Percentiles rank a stretch among this genome's conserved stretches.
Evolutionary conservation across 768 basidiomycete species (phyloP).

Genomic region (Termitomyces sp.): DNA sequence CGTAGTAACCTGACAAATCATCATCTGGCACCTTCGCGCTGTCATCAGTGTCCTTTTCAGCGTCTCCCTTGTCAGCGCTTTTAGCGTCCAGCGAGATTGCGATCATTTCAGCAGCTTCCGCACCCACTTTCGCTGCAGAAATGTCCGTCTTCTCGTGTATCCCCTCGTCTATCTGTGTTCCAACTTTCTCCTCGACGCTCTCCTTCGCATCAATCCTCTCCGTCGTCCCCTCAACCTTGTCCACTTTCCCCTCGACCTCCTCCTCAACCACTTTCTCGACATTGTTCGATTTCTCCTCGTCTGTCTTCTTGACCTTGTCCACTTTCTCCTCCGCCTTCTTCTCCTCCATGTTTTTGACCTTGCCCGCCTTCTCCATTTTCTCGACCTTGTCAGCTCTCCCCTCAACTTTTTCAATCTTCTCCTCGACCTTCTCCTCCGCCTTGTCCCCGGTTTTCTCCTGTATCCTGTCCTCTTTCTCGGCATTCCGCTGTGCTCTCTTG

Average conservation of each 20-base stretch:
- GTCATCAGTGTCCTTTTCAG: constrained; percentile 8
- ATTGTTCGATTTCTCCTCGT: background rate
- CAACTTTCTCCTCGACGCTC: constrained; percentile 1
- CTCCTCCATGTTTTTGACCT: background rate
- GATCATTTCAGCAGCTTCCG: background rate
- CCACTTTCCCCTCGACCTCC: background rate
- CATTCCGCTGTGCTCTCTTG: background rate
- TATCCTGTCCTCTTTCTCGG: background rate
- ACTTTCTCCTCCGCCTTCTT: background rate
- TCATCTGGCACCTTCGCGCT: constrained; percentile 10
- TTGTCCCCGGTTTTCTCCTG: background rate
- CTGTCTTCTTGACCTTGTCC: background rate
- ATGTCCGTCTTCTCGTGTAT: background rate
- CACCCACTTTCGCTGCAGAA: background rate
- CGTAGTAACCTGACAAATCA: constrained; percentile 35
- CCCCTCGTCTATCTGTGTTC: background rate
- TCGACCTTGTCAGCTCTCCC: background rate
- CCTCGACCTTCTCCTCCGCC: background rate
- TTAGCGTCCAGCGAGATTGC: background rate
- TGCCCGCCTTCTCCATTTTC: background rate
- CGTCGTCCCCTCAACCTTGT: background rate
- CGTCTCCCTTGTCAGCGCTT: background rate
- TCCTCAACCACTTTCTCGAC: background rate
- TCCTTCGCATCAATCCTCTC: constrained; percentile 3
- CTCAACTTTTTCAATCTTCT: background rate